A percentile compares a stretch with the other conserved stretches of the same genome.
phyloP scores from a whole-genome alignment of 2,329 filamentous ascomycete genomes.

The Fonsecaea pugnacius region DNA sequence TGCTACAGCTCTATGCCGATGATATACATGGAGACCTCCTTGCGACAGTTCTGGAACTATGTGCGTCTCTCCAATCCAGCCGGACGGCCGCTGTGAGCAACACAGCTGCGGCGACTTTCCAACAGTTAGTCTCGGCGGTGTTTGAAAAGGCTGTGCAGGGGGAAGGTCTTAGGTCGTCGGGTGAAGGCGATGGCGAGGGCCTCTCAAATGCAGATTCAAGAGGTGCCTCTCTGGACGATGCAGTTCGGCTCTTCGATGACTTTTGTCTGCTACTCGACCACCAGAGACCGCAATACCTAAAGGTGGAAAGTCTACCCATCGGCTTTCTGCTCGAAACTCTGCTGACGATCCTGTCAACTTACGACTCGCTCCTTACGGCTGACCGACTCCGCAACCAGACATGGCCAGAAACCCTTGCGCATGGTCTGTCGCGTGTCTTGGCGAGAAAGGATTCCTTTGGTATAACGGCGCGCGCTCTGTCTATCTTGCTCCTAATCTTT shows the following conservation, averaged over 20 bases:
- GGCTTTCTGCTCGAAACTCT: slow-evolving; percentile 89
- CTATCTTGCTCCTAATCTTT: slow-evolving; percentile 26
- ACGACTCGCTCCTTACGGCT: slow-evolving; percentile 75
- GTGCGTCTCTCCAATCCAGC: slow-evolving; percentile 84
- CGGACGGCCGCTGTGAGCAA: slow-evolving; percentile 95
- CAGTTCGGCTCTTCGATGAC: slow-evolving; percentile 72
- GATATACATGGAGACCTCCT: slow-evolving; percentile 81
- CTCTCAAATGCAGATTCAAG: slow-evolving; percentile 21
- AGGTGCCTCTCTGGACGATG: slow-evolving; percentile 49
- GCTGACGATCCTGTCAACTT: slow-evolving; percentile 84
- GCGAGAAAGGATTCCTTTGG: slow-evolving; percentile 30
- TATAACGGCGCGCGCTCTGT: slow-evolving; percentile 28
- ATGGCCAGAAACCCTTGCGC: slow-evolving; percentile 64
- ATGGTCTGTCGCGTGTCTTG: slow-evolving; percentile 29
- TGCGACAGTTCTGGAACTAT: slow-evolving; percentile 82
- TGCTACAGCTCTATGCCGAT: slow-evolving; percentile 85
- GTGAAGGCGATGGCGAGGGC: slow-evolving; percentile 26
- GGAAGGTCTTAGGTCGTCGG: slow-evolving; percentile 1
- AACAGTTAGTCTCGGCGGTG: slow-evolving; percentile 87
- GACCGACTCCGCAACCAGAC: slow-evolving; percentile 83
- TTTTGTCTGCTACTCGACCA: slow-evolving; percentile 86
- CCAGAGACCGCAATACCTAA: slow-evolving; percentile 79
- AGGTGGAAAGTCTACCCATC: slow-evolving; percentile 75
- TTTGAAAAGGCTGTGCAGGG: slow-evolving; percentile 76
- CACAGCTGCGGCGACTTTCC: slow-evolving; percentile 92